Percentiles rank a stretch among this genome's conserved stretches.
These are phyloP conservation scores for Vigna radiata DNA, from an alignment of 306 rosid species.

Conservation along the genomic window DNA sequence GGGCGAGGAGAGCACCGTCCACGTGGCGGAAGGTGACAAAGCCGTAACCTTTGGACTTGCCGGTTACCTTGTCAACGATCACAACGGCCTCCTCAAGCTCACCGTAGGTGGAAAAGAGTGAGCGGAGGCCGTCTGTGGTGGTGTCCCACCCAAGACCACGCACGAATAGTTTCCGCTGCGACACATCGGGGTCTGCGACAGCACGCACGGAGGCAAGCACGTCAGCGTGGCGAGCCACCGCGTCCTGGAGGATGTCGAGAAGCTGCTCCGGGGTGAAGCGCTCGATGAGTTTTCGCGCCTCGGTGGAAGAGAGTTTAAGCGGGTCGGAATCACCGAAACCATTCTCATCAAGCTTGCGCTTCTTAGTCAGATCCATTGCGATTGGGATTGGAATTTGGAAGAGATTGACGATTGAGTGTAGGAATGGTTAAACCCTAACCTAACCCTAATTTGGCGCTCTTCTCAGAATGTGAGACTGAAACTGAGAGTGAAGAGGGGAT, in stretches of 20 bases:
- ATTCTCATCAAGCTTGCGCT: constrained; percentile 89
- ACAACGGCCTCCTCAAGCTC: constrained; percentile 96
- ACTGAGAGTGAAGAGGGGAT: background rate
- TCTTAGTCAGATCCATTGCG: constrained; percentile 76
- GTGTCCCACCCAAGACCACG: constrained; percentile 99
- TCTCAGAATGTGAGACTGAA: background rate
- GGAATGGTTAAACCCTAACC: constrained; percentile 51
- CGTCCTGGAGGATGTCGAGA: constrained; percentile 73
- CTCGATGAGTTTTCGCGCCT: constrained; percentile 82
- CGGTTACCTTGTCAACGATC: constrained; percentile 82
- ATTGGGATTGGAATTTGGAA: background rate
- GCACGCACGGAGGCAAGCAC: constrained; percentile 80
- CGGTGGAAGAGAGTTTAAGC: constrained; percentile 58
- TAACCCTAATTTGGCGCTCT: constrained; percentile 49
- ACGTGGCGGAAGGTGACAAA: constrained; percentile 90
- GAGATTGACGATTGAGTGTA: background rate
- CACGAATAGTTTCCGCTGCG: constrained; percentile 94
- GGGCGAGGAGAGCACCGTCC: constrained; percentile 84
- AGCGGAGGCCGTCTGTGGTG: constrained; percentile 86
- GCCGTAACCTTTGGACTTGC: constrained; percentile 88
- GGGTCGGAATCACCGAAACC: constrained; percentile 57
- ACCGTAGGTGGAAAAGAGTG: constrained; percentile 85
- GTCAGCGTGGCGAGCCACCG: constrained; percentile 73
- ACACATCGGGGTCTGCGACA: constrained; percentile 69
- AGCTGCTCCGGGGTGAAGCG: constrained; percentile 80